phyloP scores from a whole-genome alignment of 352 stramenopile species.

The Pythium aquatile region DNA sequence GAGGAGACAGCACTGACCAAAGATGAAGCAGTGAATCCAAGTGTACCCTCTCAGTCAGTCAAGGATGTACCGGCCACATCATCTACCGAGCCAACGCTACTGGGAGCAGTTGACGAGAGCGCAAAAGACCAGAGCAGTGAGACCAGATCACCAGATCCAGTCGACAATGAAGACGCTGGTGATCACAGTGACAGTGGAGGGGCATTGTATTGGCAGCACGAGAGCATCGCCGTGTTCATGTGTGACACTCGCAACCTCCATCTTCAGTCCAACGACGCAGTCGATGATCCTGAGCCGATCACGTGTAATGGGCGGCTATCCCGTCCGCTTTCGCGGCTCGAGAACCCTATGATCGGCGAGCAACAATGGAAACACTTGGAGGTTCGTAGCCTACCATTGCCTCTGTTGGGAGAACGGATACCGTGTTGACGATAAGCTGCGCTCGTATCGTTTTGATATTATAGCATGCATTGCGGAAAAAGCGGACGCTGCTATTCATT shows the following conservation, averaged over 20 bases:
- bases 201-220: constrained; percentile 30
- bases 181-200: constrained; percentile 14
- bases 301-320: constrained; percentile 66
- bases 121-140: background rate
- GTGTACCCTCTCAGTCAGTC: background rate
- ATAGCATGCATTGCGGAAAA: constrained; percentile 63
- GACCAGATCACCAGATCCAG: background rate
- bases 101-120: background rate
- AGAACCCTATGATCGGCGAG: constrained; percentile 64
- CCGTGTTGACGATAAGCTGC: constrained; percentile 5
- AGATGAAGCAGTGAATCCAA: background rate
- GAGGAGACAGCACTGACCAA: background rate
- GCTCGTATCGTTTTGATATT: background rate
- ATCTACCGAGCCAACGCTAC: background rate
- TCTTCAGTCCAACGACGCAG: constrained; percentile 27
- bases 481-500: constrained; percentile 54
- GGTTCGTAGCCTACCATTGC: constrained; percentile 22
- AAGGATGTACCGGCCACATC: background rate
- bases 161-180: background rate
- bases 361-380: constrained; percentile 67
- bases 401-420: background rate
- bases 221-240: constrained; percentile 61
- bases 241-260: constrained; percentile 34
- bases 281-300: constrained; percentile 36
- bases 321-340: constrained; percentile 43